Evolutionary conservation across 2,329 filamentous ascomycete species (phyloP), one percentile per base, ranked within the genome.

Genomic region (Grosmannia penicillata): DNA sequence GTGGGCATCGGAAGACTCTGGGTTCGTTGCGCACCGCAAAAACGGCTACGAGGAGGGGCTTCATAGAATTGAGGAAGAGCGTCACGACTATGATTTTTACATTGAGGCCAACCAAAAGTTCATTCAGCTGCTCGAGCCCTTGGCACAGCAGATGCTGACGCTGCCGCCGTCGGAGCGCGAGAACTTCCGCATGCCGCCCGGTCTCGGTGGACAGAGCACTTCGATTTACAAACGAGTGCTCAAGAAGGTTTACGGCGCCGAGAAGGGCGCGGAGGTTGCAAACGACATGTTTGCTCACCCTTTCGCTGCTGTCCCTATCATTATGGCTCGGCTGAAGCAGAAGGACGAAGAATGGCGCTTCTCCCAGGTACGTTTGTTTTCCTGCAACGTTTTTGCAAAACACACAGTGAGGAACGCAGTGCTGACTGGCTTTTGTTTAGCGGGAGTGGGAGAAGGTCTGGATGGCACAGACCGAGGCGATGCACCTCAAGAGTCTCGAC

Each of bases 361-460:
- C 48, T 89, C 85, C 6, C 87, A 83, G 56, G 61, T n/a, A n/a
- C n/a, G n/a, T n/a, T n/a, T n/a, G n/a, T n/a, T 63, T n/a, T n/a
- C n/a, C n/a, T n/a, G n/a, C n/a, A n/a, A 57, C 48, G 55, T 47
- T 19, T 18, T 14, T 24, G 17, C 23, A n/a, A n/a, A n/a, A n/a
- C n/a, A n/a, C n/a, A n/a, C n/a, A n/a, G n/a, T n/a, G n/a, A n/a
- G n/a, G n/a, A n/a, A n/a, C n/a, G n/a, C n/a, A n/a, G n/a, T n/a
- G n/a, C n/a, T n/a, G n/a, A n/a, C n/a, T n/a, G n/a, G n/a, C n/a
- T n/a, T n/a, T n/a, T n/a, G n/a, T n/a, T n/a, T 42, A 83, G 66
- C 84, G 91, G 24, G 93, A 98, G 55, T 98, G 91, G 91, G 87
- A 96, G 58, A 95, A 95, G 60, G 86, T 98, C 8, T 98, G 91